Conservation (phyloP, 139 green algal species). For the Micromonas commoda region DNA sequence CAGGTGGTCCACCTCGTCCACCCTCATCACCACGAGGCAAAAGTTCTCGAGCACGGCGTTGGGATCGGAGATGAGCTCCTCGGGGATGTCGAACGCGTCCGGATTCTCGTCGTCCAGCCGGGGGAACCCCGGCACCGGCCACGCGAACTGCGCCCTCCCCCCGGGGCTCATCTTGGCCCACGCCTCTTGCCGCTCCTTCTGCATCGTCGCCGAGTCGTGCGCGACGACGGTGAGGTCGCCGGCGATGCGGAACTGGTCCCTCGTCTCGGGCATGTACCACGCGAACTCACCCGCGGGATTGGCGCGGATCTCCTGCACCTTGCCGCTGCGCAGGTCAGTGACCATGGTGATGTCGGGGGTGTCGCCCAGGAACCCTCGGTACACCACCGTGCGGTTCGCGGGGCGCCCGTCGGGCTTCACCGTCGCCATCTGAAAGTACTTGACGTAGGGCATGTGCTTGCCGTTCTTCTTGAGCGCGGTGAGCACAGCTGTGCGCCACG, state of each 20-base stretch:
- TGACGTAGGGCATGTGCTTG: background rate
- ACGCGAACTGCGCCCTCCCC: background rate
- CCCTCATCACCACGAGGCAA: background rate
- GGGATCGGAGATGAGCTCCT: background rate
- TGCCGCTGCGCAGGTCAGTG: background rate
- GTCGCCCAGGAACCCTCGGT: conserved; percentile 6
- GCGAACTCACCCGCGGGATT: background rate
- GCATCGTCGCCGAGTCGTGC: background rate
- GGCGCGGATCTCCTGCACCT: background rate
- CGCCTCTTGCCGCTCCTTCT: background rate
- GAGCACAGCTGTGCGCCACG: conserved; percentile 7
- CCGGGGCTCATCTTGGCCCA: background rate
- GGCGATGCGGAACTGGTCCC: conserved; percentile 9
- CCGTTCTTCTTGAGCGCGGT: conserved; percentile 7
- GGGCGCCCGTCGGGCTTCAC: background rate
- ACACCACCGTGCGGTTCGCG: conserved; percentile 2
- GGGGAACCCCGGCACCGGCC: background rate
- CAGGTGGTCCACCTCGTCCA: background rate
- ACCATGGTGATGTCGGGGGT: background rate
- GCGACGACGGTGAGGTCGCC: background rate
- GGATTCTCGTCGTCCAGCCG: background rate
- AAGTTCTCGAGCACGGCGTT: background rate
- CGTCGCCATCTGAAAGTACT: conserved; percentile 19
- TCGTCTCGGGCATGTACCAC: conserved; percentile 19
- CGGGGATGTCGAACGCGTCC: background rate